Base-by-base conservation (phyloP, 2,329 filamentous ascomycete species). In the Phialemoniopsis sp. region DNA sequence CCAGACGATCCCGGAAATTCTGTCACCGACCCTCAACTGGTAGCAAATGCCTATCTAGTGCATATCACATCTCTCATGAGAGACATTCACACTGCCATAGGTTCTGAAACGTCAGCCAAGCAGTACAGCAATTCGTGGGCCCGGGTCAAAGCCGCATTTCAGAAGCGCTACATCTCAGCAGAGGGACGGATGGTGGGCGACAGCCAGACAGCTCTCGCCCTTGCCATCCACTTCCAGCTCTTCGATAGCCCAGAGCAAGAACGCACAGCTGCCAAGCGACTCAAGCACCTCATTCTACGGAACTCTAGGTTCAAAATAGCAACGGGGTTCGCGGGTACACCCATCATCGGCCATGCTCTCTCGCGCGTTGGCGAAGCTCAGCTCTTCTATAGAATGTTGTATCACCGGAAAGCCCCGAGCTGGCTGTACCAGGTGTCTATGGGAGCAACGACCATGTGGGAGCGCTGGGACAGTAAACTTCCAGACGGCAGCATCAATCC, bases 371-470 rank as follows among this genome's bases (percentile, higher is more conserved):
- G 41, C 31, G 34, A 33, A 18, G 17, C 19, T 10, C 30, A 39
- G 15, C 7, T 41, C 17, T 43, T 43, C 29, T 64, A 65, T 43
- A 54, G 56, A 28, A 63, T 66, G 56, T 50, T 66, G 5, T n/a
- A n/a, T n/a, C n/a, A n/a, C n/a, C n/a, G n/a, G n/a, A n/a, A n/a
- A n/a, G n/a, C n/a, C 12, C 61, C 61, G 5, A 56, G 52, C 3
- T 67, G 60, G 58, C 49, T 68, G 14, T 66, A 64, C 39, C 59
- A 56, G 3, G 52, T 67, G 14, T 53, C 47, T 8, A 63, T 64
- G 59, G 59, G 57, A 9, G 61, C 57, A 3, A 67, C 64, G 2
- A 66, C 62, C 1, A 53, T 59, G 9, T 68, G 63, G 63, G 64
- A 68, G 50, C 57, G 64, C 8, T 67, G 63, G 64, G 62, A 68